Base-by-base conservation (phyloP, 2,329 filamentous ascomycete genomes). In the Bipolaris sorokiniana region DNA sequence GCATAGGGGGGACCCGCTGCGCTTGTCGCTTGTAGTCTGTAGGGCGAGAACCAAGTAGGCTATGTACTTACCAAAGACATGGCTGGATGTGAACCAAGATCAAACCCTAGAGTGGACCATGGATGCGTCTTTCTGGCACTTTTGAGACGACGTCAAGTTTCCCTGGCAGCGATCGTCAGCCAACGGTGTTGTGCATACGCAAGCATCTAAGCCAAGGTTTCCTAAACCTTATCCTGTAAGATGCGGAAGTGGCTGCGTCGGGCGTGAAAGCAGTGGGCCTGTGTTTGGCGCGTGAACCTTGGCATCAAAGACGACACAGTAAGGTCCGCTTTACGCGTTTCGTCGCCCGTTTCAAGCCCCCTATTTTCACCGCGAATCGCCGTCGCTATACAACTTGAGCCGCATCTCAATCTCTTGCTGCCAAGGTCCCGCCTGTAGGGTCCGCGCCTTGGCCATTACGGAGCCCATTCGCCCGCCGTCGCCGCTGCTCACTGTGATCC, bases 271-370 rank as follows among this genome's bases (percentile, higher is more conserved):
- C 48, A 65, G 70, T 72, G 70, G 69, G 68, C 54, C 63, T 49
- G 40, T 58, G 68, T 73, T 69, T 70, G 63, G 66, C 63, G 65
- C 64, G 66, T 67, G 64, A 64, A 67, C 59, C 72, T 73, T 72
- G 71, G 72, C 70, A 61, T 54, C 51, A 50, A 59, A 48, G 56
- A 59, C 67, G 66, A 72, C 60, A 67, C 69, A 66, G 54, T 41
- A 58, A 59, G 66, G 58, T 68, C 68, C 70, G 65, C 70, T 64
- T 68, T 66, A 56, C 58, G 54, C 57, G 72, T 74, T 74, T 73
- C 70, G 68, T 68, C 67, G 59, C 53, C 61, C 54, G 72, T 74
- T 74, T 73, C 70, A 70, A 64, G 37, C 56, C 59, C 66, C 61
- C 52, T 62, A 49, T 61, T 58, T 59, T 59, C 51, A 56, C 49